Evolutionary conservation across 176 grass and related monocot genomes (phyloP), one percentile per base, ranked within the genome.

Genomic region (Canna indica): DNA sequence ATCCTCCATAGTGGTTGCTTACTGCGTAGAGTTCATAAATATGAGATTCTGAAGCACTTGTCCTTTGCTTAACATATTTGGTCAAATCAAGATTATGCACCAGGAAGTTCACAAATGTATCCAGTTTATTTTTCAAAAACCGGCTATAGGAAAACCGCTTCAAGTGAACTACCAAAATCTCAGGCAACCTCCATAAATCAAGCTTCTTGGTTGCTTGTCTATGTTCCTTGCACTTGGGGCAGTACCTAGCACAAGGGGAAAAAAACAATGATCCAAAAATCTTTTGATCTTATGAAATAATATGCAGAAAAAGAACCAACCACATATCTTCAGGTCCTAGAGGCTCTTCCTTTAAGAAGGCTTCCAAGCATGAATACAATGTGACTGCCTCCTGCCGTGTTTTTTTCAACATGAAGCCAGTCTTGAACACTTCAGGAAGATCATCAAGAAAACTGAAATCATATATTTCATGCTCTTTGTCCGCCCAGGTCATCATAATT

Each of bases 101-200:
- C 5, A 80, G 90, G 44, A 99, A 94, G 71, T 90, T 93, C 59
- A 99, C 94, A 64, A 99, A 99, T 41, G 94, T 93, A 81, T 99
- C 94, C 0, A 99, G 90, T 63, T 99, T 99, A 67, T 93, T 93
- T 78, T 99, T 99, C 84, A 93, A 75, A 78, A 81, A 99, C 11
- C 94, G 89, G 75, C 90, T 93, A 80, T 88, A 99, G n/a, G 90
- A 99, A 61, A 99, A 99, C 45, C 94, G 81, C 81, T 99, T 99
- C 73, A 99, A 83, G 73, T 99, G 94, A 64, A 99, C 86, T 32
- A 93, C 94, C 56, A 99, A 80, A 69, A 99, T 92, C 80, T 93
- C 94, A 27, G 94, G 94, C 64, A 99, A 81, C 80, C 81, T 90
- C 94, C 94, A 99, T 70, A 99, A 81, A 68, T 99, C 94, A 36